Conservation (phyloP, 192 early-diverging fungal species). For the Lunasporangiospora selenospora region DNA sequence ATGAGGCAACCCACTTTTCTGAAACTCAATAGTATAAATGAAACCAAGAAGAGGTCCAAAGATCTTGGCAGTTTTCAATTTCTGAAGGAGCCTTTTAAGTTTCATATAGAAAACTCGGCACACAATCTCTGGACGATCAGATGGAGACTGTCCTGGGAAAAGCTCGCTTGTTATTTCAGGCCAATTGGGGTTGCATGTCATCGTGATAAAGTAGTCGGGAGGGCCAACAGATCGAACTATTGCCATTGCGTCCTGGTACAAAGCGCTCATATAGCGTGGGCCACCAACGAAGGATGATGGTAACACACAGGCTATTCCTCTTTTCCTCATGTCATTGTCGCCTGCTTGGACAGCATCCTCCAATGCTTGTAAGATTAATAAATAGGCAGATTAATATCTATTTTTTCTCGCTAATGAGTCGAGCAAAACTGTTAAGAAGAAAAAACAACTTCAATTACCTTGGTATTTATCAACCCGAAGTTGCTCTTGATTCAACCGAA, state of each 20-base stretch:
- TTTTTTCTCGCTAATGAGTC: not conserved
- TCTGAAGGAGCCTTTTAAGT: slow-evolving; percentile 9
- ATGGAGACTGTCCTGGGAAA: slow-evolving; percentile 2
- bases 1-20: slow-evolving; percentile 27
- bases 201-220: slow-evolving; percentile 22
- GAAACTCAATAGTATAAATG: slow-evolving; percentile 28
- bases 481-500: not conserved
- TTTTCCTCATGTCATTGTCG: not conserved
- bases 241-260: slow-evolving; percentile 43
- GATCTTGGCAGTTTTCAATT: slow-evolving; percentile 8
- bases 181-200: slow-evolving; percentile 41
- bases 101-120: slow-evolving; percentile 29
- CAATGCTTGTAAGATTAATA: not conserved
- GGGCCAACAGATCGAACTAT: slow-evolving; percentile 5
- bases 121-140: slow-evolving; percentile 23
- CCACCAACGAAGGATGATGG: slow-evolving; percentile 24
- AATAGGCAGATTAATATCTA: too few relatives aligned
- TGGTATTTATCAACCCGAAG: not conserved
- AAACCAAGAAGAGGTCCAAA: slow-evolving; percentile 16
- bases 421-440: not conserved
- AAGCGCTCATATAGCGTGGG: slow-evolving; percentile 20
- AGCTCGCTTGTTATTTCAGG: slow-evolving; percentile 20
- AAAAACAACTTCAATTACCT: not conserved
- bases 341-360: not conserved
- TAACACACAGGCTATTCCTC: slow-evolving; percentile 14